A percentile compares a stretch with the other conserved stretches of the same genome.
Conservation (phyloP, 1,284 basidiomycete genomes). For the Xerocomus minutiporus region DNA sequence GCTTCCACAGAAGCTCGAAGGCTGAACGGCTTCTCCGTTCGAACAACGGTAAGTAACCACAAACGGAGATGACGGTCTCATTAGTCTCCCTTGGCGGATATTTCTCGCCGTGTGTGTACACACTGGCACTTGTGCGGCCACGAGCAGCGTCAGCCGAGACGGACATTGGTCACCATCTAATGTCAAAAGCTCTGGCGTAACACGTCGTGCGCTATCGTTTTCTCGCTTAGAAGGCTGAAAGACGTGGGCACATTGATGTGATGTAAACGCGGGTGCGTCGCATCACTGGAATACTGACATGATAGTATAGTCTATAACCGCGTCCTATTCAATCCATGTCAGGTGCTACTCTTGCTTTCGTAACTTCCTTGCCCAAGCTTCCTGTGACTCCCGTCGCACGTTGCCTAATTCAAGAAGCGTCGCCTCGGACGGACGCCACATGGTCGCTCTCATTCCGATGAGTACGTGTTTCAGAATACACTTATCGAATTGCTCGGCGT, state of each 20-base stretch:
- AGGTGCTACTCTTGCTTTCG: neutral
- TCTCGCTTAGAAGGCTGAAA: neutral
- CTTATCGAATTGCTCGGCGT: conserved; percentile 3
- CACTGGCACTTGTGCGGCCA: neutral
- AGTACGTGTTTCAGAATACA: neutral
- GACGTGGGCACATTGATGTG: neutral
- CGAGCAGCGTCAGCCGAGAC: neutral
- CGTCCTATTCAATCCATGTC: neutral
- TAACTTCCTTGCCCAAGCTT: neutral
- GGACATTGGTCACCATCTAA: neutral
- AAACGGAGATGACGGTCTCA: neutral
- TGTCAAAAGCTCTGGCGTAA: neutral
- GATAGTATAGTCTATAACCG: neutral
- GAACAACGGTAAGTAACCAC: neutral
- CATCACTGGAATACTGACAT: neutral
- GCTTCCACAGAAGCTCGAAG: neutral
- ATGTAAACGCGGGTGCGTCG: neutral
- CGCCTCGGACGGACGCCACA: neutral
- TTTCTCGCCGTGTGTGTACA: neutral
- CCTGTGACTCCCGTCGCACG: neutral
- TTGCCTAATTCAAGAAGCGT: neutral
- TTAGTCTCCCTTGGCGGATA: neutral
- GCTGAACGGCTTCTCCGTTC: neutral
- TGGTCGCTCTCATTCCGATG: conserved; percentile 3
- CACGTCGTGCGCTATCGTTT: neutral